Conservation (phyloP, 2,329 filamentous ascomycete genomes). For the Calonectria pauciramosa region DNA sequence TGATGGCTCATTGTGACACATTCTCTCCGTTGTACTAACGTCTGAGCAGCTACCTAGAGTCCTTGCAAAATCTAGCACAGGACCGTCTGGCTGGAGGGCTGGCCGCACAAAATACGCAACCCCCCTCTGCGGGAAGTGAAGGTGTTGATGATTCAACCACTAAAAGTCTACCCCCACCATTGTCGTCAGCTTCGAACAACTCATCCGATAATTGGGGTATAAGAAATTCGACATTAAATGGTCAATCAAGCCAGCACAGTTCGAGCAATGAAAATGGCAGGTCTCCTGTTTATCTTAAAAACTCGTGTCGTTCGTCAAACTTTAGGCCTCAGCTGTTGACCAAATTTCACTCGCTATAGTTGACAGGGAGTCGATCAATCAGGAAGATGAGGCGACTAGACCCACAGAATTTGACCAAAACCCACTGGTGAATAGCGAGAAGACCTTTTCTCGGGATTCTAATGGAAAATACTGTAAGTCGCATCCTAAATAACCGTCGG, state of each 20-base stretch:
- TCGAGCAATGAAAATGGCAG: neutral
- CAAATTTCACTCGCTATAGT: neutral
- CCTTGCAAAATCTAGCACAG: neutral
- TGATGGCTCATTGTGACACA: neutral
- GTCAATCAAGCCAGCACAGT: neutral
- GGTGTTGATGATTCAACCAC: neutral
- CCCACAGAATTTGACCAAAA: neutral
- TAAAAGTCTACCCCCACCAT: neutral
- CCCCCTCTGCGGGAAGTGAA: neutral
- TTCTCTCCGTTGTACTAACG: neutral
- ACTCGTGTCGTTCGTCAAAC: neutral
- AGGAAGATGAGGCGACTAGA: neutral
- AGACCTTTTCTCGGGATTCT: neutral
- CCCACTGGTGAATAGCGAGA: neutral
- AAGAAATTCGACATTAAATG: neutral
- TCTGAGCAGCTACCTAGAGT: neutral
- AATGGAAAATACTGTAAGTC: neutral
- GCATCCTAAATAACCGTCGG: no score
- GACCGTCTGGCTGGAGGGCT: neutral
- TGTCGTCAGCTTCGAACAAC: neutral
- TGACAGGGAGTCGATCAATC: neutral
- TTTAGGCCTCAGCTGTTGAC: neutral
- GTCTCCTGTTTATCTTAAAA: neutral
- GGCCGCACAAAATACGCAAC: neutral
- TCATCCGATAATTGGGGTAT: neutral